phyloP scores from a whole-genome alignment of 805 yeast species.

The Saccharomycopsis fibuligera region DNA sequence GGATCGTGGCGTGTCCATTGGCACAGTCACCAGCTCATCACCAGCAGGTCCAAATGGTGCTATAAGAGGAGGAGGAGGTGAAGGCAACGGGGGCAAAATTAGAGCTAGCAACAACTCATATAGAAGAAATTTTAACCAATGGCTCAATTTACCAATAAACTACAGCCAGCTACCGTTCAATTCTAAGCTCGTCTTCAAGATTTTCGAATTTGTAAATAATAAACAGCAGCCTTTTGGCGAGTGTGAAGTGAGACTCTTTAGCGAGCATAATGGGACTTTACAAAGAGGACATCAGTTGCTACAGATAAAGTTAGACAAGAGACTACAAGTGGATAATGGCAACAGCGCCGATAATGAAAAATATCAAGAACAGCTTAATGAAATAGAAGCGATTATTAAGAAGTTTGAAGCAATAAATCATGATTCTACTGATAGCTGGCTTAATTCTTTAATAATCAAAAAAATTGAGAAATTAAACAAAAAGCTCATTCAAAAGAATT shows the following conservation, averaged over 20 bases:
- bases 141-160: constrained; percentile 66
- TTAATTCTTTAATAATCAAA: constrained; percentile 13
- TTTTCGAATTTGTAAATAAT: constrained; percentile 65
- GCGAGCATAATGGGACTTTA: constrained; percentile 47
- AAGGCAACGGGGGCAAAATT: no score
- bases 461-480: constrained; percentile 16
- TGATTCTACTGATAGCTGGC: constrained; percentile 14
- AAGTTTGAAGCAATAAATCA: constrained; percentile 12
- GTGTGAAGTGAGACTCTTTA: constrained; percentile 55
- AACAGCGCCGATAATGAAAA: constrained; percentile 23
- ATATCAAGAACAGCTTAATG: constrained; percentile 14
- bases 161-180: constrained; percentile 65
- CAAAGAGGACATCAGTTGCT: constrained; percentile 67
- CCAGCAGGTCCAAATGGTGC: background rate
- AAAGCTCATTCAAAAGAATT: constrained; percentile 10
- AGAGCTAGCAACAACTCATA: constrained; percentile 6
- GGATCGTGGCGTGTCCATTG: background rate
- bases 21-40: background rate
- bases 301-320: constrained; percentile 47
- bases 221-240: constrained; percentile 49
- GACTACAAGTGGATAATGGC: constrained; percentile 27
- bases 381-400: constrained; percentile 10
- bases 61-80: background rate
- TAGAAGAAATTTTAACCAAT: constrained; percentile 57
- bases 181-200: constrained; percentile 49